Percentiles rank a stretch among this genome's conserved stretches.
Evolutionary conservation across 2,329 filamentous ascomycete species (phyloP).

Genomic region (Aspergillus eucalypticola): DNA sequence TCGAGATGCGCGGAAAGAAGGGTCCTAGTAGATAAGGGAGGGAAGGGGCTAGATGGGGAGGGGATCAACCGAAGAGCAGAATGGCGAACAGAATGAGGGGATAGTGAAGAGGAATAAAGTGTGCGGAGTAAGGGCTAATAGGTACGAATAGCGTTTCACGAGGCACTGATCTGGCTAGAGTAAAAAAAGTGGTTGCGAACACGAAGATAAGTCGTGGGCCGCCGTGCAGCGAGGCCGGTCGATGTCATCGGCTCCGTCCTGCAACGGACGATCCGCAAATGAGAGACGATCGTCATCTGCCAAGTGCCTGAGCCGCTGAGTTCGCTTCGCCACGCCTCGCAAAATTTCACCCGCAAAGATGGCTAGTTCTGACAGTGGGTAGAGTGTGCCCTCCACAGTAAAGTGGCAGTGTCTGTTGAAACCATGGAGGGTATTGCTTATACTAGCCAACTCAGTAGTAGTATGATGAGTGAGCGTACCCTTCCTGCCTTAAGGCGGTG

Average conservation of each 20-base stretch:
- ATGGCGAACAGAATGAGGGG: not conserved
- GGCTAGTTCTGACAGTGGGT: not conserved
- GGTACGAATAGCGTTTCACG: not conserved
- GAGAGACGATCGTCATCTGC: constrained; percentile 61
- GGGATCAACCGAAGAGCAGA: not conserved
- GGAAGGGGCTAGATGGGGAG: constrained; percentile 8
- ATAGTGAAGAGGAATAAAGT: not conserved
- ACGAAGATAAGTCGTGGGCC: constrained; percentile 28
- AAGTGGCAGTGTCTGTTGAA: not conserved
- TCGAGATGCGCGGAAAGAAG: constrained; percentile 12
- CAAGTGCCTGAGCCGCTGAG: constrained; percentile 21
- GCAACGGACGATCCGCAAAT: constrained; percentile 35
- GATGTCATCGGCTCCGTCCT: constrained; percentile 35
- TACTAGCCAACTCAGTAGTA: not conserved
- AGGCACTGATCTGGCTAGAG: constrained; percentile 5
- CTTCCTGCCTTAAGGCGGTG: not conserved
- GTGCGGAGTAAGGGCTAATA: not conserved
- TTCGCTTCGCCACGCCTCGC: not conserved
- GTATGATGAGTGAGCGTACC: not conserved
- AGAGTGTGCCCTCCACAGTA: not conserved
- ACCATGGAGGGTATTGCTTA: not conserved
- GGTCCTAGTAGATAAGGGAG: constrained; percentile 25
- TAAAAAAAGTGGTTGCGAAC: constrained; percentile 18
- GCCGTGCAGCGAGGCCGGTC: constrained; percentile 31
- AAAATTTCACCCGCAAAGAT: not conserved